Conservation (phyloP, 139 green algal genomes). For the Ulvella scutata region DNA sequence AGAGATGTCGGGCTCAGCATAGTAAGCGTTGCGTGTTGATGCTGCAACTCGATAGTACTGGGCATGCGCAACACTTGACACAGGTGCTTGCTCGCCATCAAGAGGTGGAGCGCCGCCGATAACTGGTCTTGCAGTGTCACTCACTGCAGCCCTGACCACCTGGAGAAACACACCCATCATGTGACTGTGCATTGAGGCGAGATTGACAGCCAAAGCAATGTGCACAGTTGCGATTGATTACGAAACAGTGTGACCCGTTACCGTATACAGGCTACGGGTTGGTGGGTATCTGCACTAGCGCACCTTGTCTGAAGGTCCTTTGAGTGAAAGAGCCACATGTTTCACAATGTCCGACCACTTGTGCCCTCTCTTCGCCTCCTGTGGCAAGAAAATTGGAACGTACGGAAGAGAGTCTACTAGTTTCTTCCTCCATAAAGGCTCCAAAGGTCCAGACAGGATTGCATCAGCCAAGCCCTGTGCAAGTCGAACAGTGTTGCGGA, state of each 20-base stretch:
- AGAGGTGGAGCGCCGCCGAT: background rate
- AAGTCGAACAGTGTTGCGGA: no score
- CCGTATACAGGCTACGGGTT: no score
- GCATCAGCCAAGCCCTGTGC: no score
- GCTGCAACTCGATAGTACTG: no score
- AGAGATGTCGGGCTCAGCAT: background rate
- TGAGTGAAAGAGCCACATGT: background rate
- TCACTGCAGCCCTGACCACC: background rate
- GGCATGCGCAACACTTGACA: background rate
- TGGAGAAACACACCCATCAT: background rate
- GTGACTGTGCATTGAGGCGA: background rate
- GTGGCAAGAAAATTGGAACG: background rate
- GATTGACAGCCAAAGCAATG: background rate
- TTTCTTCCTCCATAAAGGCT: background rate
- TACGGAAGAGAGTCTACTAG: background rate
- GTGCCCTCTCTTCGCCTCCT: background rate
- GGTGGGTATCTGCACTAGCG: background rate
- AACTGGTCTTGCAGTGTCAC: background rate
- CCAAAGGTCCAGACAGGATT: no score
- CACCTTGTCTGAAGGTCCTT: background rate
- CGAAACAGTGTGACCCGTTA: background rate
- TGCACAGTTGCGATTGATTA: background rate
- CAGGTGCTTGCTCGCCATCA: background rate
- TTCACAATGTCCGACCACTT: background rate
- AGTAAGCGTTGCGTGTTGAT: no score